These are phyloP conservation scores for Wickerhamiella lipophila DNA, from an alignment of 805 yeast genomes.

Conservation along the genomic window DNA sequence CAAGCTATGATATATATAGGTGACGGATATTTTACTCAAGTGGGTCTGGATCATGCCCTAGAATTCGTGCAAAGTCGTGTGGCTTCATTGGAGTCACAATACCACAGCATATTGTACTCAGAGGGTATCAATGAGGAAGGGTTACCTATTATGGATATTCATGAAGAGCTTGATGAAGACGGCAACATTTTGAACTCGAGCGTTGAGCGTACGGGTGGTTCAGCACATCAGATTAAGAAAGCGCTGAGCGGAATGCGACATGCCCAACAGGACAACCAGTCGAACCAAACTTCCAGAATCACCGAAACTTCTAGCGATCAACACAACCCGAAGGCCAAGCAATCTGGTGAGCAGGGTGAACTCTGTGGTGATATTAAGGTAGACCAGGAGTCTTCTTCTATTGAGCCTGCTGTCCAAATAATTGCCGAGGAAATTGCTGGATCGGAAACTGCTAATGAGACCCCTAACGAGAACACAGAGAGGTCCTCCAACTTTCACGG, in stretches of 20 bases:
- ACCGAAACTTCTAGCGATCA: neutral
- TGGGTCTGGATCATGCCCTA: constrained; percentile 16
- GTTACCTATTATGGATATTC: constrained; percentile 65
- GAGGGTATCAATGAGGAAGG: constrained; percentile 33
- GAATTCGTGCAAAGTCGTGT: constrained; percentile 18
- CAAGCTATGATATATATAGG: constrained; percentile 22
- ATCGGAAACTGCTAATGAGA: constrained; percentile 31
- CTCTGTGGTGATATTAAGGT: neutral
- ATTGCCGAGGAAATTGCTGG: neutral
- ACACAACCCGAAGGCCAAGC: neutral
- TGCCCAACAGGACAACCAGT: neutral
- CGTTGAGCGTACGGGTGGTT: constrained; percentile 29
- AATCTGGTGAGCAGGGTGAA: neutral
- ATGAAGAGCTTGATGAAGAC: constrained; percentile 76
- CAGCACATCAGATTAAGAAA: constrained; percentile 8
- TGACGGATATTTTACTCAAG: constrained; percentile 25
- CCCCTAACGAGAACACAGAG: constrained; percentile 34
- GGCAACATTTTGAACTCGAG: constrained; percentile 47
- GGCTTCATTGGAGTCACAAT: constrained; percentile 12
- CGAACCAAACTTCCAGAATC: neutral
- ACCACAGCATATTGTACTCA: constrained; percentile 14
- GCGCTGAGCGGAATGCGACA: neutral
- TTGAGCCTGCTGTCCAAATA: neutral
- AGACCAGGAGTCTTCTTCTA: neutral
- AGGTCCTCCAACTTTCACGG: constrained; percentile 7